These are phyloP conservation scores for Curvularia hawaiiensis DNA, from an alignment of 2,329 filamentous ascomycete genomes.

Conservation along the genomic window DNA sequence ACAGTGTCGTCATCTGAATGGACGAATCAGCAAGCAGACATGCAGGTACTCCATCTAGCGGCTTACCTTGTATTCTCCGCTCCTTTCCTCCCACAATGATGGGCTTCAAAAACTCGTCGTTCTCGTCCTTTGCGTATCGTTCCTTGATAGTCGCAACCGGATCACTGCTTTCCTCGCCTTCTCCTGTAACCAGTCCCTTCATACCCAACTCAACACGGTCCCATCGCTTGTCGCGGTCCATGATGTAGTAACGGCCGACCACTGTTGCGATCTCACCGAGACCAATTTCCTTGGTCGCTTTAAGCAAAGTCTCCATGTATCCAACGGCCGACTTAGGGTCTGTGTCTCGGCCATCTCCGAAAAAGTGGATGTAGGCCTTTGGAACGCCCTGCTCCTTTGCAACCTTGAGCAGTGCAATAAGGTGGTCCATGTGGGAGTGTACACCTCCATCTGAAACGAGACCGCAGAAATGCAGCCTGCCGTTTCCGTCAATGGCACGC, in stretches of 20 bases:
- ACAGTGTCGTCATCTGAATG: constrained; percentile 81
- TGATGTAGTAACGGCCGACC: constrained; percentile 95
- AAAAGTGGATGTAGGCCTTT: constrained; percentile 98
- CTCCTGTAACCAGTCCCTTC: constrained; percentile 82
- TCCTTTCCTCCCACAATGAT: constrained; percentile 93
- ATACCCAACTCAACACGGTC: constrained; percentile 89
- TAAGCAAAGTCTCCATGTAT: constrained; percentile 86
- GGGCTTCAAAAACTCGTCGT: constrained; percentile 97
- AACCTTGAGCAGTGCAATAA: constrained; percentile 84
- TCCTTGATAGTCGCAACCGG: constrained; percentile 85
- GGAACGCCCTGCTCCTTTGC: constrained; percentile 88
- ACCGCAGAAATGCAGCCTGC: constrained; percentile 88
- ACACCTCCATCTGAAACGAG: constrained; percentile 96
- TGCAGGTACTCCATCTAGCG: constrained; percentile 31
- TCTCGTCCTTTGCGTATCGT: constrained; percentile 86
- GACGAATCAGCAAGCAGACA: constrained; percentile 34
- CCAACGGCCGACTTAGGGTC: constrained; percentile 91
- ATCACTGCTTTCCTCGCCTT: constrained; percentile 85
- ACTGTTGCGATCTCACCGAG: constrained; percentile 88
- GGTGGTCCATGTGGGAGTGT: constrained; percentile 93
- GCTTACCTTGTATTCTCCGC: constrained; percentile 77
- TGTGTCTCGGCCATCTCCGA: constrained; percentile 95
- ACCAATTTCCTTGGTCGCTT: constrained; percentile 81
- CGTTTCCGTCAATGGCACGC: constrained; percentile 83
- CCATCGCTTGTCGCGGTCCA: constrained; percentile 99